A percentile compares a stretch with the other conserved stretches of the same genome.
phyloP scores from a whole-genome alignment of 2,329 filamentous ascomycete genomes.

The Fusarium albidum region DNA sequence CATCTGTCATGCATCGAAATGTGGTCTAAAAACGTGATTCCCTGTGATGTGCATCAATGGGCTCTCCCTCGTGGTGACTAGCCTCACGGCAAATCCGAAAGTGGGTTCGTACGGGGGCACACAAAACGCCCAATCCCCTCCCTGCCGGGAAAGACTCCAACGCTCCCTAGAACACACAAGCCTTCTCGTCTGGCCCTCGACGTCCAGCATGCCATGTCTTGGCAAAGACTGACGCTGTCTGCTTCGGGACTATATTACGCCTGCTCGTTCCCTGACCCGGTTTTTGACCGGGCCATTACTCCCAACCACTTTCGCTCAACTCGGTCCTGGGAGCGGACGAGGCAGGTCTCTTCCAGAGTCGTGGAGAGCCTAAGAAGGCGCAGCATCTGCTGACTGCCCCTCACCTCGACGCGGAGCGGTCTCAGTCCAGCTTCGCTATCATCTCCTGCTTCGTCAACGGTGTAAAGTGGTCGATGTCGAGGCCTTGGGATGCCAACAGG shows the following conservation, averaged over 20 bases:
- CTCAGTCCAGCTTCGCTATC: slow-evolving; percentile 96
- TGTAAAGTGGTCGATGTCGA: slow-evolving; percentile 94
- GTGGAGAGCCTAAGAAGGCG: slow-evolving; percentile 40
- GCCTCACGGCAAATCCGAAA: slow-evolving; percentile 40
- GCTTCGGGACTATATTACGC: slow-evolving; percentile 42
- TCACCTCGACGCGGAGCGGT: slow-evolving; percentile 33
- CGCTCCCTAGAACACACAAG: slow-evolving; percentile 42
- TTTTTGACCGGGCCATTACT: slow-evolving; percentile 41
- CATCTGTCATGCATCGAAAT: slow-evolving; percentile 60
- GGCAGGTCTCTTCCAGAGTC: slow-evolving; percentile 42
- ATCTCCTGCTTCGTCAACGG: slow-evolving; percentile 94
- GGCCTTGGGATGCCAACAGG: slow-evolving; percentile 75
- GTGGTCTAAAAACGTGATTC: slow-evolving; percentile 56
- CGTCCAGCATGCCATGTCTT: slow-evolving; percentile 35
- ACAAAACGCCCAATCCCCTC: slow-evolving; percentile 41
- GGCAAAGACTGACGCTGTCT: slow-evolving; percentile 37
- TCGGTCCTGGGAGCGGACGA: slow-evolving; percentile 42
- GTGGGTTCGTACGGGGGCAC: slow-evolving; percentile 39
- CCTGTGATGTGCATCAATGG: slow-evolving; percentile 48
- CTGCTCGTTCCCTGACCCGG: slow-evolving; percentile 41
- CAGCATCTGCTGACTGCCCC: slow-evolving; percentile 46
- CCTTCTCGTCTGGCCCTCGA: slow-evolving; percentile 38
- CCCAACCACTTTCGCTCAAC: slow-evolving; percentile 40
- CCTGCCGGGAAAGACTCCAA: slow-evolving; percentile 43
- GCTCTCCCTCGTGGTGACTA: slow-evolving; percentile 40